A percentile compares a stretch with the other conserved stretches of the same genome.
Conservation (phyloP, 129 eudicot species). For the Solidago caesia region DNA sequence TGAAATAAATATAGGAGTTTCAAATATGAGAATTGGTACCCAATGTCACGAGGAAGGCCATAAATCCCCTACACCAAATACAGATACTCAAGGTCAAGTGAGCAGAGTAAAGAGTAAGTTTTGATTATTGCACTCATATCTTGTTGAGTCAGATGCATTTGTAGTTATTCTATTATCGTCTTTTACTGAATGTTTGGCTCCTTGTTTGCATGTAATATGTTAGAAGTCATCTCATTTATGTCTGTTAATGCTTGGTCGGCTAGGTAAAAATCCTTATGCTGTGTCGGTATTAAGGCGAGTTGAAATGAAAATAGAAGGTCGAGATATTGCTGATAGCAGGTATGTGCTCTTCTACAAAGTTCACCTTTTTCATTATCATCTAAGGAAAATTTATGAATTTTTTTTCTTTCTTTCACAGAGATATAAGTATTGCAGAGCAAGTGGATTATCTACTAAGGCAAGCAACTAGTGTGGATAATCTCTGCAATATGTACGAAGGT, state of each 20-base stretch:
- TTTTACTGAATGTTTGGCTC: not conserved
- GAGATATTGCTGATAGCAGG: constrained; percentile 83
- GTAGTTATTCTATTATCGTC: not conserved
- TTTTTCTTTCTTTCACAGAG: constrained; percentile 44
- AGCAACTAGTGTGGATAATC: constrained; percentile 91
- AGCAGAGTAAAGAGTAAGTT: constrained; percentile 55
- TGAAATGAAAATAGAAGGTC: constrained; percentile 93
- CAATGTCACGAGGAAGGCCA: constrained; percentile 41
- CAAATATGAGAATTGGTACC: constrained; percentile 33
- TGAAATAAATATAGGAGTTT: constrained; percentile 37
- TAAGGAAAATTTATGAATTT: not conserved
- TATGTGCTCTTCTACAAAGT: constrained; percentile 30
- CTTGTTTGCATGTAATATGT: not conserved
- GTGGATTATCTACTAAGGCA: constrained; percentile 93
- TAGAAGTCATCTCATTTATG: not conserved
- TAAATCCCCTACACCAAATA: constrained; percentile 39
- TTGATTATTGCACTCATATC: not conserved
- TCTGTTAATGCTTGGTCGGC: constrained; percentile 1
- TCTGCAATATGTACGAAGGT: constrained; percentile 99
- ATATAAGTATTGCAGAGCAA: constrained; percentile 74
- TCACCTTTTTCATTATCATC: constrained; percentile 8
- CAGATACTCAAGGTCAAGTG: constrained; percentile 45
- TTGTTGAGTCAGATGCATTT: not conserved
- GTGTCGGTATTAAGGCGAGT: constrained; percentile 85
- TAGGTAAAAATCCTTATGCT: constrained; percentile 92